Conservation (phyloP, 352 stramenopile genomes). For the Globisporangium orthogonon region DNA sequence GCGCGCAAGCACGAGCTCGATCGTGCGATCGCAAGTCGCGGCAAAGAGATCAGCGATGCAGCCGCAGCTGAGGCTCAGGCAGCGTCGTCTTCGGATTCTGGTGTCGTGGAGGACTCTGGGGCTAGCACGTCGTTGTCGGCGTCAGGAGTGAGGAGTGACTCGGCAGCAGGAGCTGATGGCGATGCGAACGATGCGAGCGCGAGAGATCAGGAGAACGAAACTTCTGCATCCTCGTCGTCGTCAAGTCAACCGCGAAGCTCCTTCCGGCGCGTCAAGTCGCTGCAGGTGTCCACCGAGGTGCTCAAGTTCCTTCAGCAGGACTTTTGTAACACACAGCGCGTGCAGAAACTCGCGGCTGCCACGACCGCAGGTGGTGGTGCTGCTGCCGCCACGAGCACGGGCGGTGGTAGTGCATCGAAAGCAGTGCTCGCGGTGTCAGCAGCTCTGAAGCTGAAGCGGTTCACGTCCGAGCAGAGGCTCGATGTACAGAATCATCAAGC, state of each 20-base stretch:
- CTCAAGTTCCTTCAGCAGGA: constrained; percentile 66
- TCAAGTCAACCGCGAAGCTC: constrained; percentile 5
- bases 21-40: constrained; percentile 51
- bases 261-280: constrained; percentile 42
- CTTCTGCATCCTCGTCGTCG: background rate
- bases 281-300: constrained; percentile 55
- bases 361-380: background rate
- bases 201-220: background rate
- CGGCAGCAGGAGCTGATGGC: background rate
- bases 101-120: background rate
- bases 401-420: constrained; percentile 1
- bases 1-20: constrained; percentile 54
- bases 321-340: constrained; percentile 46
- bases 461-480: constrained; percentile 8
- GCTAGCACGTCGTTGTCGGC: background rate
- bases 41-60: constrained; percentile 33
- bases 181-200: no score
- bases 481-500: background rate
- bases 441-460: constrained; percentile 13
- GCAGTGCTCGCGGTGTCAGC: background rate
- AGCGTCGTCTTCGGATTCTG: background rate
- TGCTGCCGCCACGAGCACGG: no score
- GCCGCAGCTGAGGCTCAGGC: background rate
- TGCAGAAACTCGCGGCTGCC: constrained; percentile 3
- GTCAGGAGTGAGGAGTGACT: background rate